phyloP scores from a whole-genome alignment of 768 basidiomycete genomes.

The Amanita pseudoporphyria region DNA sequence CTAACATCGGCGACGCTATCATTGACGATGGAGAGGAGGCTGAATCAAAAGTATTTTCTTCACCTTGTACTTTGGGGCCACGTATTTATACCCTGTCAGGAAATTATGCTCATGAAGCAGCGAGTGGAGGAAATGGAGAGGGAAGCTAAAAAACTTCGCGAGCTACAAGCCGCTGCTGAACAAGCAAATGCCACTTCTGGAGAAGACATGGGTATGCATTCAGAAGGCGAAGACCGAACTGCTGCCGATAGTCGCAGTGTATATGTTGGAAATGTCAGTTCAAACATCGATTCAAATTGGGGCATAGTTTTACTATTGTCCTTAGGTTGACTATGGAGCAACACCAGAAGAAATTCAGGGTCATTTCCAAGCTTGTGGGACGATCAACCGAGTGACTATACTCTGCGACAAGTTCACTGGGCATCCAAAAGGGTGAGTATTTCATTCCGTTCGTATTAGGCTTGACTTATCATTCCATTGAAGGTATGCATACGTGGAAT shows the following conservation, averaged over 20 bases:
- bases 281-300: conserved; percentile 9
- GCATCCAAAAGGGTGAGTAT: conserved; percentile 87
- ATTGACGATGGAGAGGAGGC: conserved; percentile 57
- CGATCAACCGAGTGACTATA: conserved; percentile 98
- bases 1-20: conserved; percentile 23
- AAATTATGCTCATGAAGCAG: conserved; percentile 86
- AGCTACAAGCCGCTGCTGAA: conserved; percentile 75
- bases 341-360: conserved; percentile 98
- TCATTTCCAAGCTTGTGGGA: conserved; percentile 96
- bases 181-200: conserved; percentile 39
- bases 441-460: conserved; percentile 1
- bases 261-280: conserved; percentile 92
- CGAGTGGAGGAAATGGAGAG: conserved; percentile 90
- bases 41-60: conserved; percentile 42
- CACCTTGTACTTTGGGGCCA: conserved; percentile 10
- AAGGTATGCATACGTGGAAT: conserved; percentile 98
- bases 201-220: conserved; percentile 37
- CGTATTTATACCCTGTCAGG: conserved; percentile 32
- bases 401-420: conserved; percentile 99
- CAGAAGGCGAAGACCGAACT: conserved; percentile 77
- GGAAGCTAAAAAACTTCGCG: conserved; percentile 80
- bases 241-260: conserved; percentile 79
- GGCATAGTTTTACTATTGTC: conserved; percentile 6
- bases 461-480: conserved; percentile 4
- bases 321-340: conserved; percentile 91